These are phyloP conservation scores for Penicillium maclennaniae DNA, from an alignment of 495 filamentous ascomycete genomes.

Conservation along the genomic window DNA sequence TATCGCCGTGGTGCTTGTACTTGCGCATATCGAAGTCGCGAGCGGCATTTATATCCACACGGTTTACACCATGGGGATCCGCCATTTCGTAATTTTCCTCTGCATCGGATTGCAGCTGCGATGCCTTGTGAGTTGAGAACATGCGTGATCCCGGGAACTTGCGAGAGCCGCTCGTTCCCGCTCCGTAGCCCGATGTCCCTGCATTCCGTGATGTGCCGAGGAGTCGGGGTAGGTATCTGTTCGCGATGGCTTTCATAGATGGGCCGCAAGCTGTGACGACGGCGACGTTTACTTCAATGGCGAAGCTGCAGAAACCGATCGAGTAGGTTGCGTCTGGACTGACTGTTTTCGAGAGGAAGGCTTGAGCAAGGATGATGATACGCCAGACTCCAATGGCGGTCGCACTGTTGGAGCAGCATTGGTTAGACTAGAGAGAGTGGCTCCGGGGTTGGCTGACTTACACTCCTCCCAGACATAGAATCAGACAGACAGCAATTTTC, in stretches of 20 bases:
- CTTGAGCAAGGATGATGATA: slow-evolving; percentile 23
- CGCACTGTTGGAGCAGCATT: slow-evolving; percentile 32
- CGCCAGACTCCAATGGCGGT: slow-evolving; percentile 44
- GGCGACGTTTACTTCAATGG: slow-evolving; percentile 53
- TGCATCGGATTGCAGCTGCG: slow-evolving; percentile 13
- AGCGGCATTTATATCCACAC: slow-evolving; percentile 1
- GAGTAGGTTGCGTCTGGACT: slow-evolving; percentile 27
- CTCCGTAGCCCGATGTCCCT: slow-evolving; percentile 10
- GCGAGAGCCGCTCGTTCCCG: slow-evolving; percentile 12
- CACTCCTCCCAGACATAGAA: slow-evolving; percentile 42
- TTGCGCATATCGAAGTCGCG: slow-evolving; percentile 23
- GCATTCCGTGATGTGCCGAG: slow-evolving; percentile 15
- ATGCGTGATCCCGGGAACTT: slow-evolving; percentile 8
- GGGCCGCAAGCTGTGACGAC: slow-evolving; percentile 48
- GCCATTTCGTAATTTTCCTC: slow-evolving; percentile 21
- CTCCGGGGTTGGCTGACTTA: slow-evolving; percentile 19
- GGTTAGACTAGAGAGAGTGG: neutral
- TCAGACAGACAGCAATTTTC: slow-evolving; percentile 42
- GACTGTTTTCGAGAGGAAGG: slow-evolving; percentile 8
- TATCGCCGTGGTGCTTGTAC: slow-evolving; percentile 19
- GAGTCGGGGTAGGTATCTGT: slow-evolving; percentile 15
- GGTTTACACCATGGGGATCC: slow-evolving; percentile 9
- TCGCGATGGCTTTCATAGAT: slow-evolving; percentile 24
- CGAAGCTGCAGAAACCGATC: slow-evolving; percentile 49
- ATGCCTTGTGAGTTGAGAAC: slow-evolving; percentile 8